Evolutionary conservation across 352 stramenopile genomes (phyloP).

Genomic region (Phytophthora quininea): DNA sequence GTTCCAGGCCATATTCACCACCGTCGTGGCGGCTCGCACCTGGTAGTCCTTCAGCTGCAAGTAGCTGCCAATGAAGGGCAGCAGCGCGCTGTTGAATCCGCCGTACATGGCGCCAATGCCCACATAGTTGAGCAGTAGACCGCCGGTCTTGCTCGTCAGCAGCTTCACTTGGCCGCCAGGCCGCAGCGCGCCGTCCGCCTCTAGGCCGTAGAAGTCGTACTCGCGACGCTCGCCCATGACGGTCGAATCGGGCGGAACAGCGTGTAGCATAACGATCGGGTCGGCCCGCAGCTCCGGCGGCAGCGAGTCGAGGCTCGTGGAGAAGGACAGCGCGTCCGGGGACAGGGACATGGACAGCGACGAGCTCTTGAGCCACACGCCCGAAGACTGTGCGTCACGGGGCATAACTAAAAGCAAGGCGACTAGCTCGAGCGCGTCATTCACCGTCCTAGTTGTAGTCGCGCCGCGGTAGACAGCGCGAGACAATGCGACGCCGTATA

Average conservation of each 20-base stretch:
- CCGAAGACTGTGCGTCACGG: constrained; percentile 19
- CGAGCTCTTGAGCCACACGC: constrained; percentile 47
- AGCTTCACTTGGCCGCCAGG: constrained; percentile 57
- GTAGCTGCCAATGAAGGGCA: constrained; percentile 66
- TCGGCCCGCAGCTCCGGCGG: constrained; percentile 25
- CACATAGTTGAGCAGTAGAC: constrained; percentile 75
- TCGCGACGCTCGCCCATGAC: constrained; percentile 33
- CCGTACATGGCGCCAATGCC: constrained; percentile 73
- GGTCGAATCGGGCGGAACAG: constrained; percentile 9
- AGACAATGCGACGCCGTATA: neutral
- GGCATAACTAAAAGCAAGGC: constrained; percentile 7
- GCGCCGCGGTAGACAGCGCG: neutral
- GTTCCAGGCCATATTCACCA: constrained; percentile 70
- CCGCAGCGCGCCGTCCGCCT: constrained; percentile 68
- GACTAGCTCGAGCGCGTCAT: constrained; percentile 19
- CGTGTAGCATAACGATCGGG: constrained; percentile 12
- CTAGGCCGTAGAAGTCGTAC: constrained; percentile 67
- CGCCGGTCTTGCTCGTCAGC: constrained; percentile 47
- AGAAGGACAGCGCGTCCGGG: constrained; percentile 18
- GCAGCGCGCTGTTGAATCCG: constrained; percentile 57
- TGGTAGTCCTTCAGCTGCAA: constrained; percentile 72
- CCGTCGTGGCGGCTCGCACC: constrained; percentile 44
- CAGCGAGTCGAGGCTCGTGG: constrained; percentile 29
- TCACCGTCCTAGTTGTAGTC: neutral
- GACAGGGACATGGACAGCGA: constrained; percentile 36